Base-by-base conservation (phyloP, 768 basidiomycete species). In the Naganishia friedmannii region DNA sequence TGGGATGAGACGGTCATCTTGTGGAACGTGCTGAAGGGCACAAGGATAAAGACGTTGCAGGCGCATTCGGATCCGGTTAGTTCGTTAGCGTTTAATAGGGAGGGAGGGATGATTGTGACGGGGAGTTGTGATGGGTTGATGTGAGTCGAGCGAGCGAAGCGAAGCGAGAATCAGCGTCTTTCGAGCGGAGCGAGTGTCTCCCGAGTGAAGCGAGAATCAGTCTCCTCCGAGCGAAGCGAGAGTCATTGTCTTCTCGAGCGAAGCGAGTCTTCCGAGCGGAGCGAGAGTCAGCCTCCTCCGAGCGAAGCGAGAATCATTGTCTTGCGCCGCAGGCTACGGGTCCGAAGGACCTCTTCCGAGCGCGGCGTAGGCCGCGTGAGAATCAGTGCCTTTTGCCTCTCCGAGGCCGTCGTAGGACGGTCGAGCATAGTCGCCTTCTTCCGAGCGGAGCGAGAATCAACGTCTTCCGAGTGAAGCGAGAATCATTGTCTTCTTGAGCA, bases 61-160 rank as follows among this genome's bases (percentile, higher is more conserved):
- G 96, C 96, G 1, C 96, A 98, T 83, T 94, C 94, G 1, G 96
- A 98, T 80, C 94, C 96, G 15, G 92, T 98, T 37, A 95, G 93
- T 53, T 89, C 91, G 13, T 93, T 98, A 7, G 87, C 87, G 69
- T 99, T 96, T 84, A 97, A 91, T 80, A 87, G 89, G 73, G 95
- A 98, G 73, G 96, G 96, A 7, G 94, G 92, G 9, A 87, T 98
- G 73, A 89, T 99, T 31, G 90, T 92, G 2, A 95, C 93, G 21
- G 92, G 91, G 74, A 91, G 93, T 13, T 95, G 93, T 89, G 96
- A 99, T 80, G 96, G 95, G 6, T 82, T 98, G 53, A 95, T 98
- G 96, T 97, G 73, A 81, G 89, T 82, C 15, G 15, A 15, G 42
- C 42, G 42, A 37, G 34, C 34, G 34, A 37, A 37, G 34, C 34